A percentile compares a stretch with the other conserved stretches of the same genome.
Conservation (phyloP, 1,139 yeast genomes). For the Pichia sp. region DNA sequence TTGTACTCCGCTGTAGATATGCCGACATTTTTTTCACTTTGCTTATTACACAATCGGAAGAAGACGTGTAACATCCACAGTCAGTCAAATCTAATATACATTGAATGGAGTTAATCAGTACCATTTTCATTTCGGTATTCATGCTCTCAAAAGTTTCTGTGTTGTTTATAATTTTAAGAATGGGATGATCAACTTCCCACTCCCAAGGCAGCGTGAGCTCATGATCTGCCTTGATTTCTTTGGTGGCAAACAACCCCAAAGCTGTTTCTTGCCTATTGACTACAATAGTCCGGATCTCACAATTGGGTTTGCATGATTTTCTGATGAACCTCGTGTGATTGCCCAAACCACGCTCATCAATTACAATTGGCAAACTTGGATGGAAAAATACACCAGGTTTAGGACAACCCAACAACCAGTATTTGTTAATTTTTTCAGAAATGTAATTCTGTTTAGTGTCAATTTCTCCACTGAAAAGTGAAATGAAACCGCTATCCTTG, state of each 20-base stretch:
- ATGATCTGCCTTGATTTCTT: slow-evolving; percentile 52
- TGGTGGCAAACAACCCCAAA: slow-evolving; percentile 57
- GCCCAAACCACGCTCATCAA: slow-evolving; percentile 80
- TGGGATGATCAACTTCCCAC: slow-evolving; percentile 81
- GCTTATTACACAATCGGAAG: slow-evolving; percentile 51
- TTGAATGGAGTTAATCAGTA: slow-evolving; percentile 57
- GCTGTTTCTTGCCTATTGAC: slow-evolving; percentile 42
- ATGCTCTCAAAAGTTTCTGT: slow-evolving; percentile 44
- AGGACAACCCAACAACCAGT: slow-evolving; percentile 75
- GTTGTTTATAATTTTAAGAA: slow-evolving; percentile 46
- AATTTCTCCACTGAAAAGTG: slow-evolving; percentile 72
- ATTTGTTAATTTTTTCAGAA: slow-evolving; percentile 67
- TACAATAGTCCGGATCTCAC: slow-evolving; percentile 54
- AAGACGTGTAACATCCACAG: slow-evolving; percentile 54
- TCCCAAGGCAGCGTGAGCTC: slow-evolving; percentile 84
- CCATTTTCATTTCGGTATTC: slow-evolving; percentile 46
- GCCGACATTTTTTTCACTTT: slow-evolving; percentile 61
- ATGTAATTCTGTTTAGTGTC: slow-evolving; percentile 61
- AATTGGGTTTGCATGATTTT: slow-evolving; percentile 74
- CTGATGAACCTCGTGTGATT: slow-evolving; percentile 72
- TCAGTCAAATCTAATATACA: slow-evolving; percentile 62
- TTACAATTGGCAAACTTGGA: slow-evolving; percentile 51
- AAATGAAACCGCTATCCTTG: slow-evolving; percentile 49
- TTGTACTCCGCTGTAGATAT: slow-evolving; percentile 51
- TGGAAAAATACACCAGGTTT: slow-evolving; percentile 69